Percentiles rank a stretch among this genome's conserved stretches.
These are phyloP conservation scores for Magnolia changhungtana DNA, from an alignment of 164 flowering plant genomes.

Conservation along the genomic window DNA sequence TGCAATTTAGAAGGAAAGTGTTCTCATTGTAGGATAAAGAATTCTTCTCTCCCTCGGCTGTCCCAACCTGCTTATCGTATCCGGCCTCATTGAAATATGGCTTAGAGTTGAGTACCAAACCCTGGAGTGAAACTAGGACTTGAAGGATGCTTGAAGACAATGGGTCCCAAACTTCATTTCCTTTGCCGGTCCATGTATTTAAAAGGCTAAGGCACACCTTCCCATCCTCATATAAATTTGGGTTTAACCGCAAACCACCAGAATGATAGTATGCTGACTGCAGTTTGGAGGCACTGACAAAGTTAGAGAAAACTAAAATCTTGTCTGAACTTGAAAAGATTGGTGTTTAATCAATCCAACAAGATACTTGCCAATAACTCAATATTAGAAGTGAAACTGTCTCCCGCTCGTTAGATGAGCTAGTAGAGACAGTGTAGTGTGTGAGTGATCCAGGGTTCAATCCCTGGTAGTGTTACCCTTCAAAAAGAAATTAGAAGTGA, in stretches of 20 bases:
- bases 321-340: background rate
- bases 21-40: constrained; percentile 95
- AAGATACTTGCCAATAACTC: background rate
- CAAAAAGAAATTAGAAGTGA: no score
- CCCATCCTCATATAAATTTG: constrained; percentile 96
- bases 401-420: background rate
- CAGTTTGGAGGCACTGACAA: constrained; percentile 27
- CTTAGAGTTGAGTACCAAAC: constrained; percentile 84
- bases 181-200: constrained; percentile 98
- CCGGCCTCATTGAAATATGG: constrained; percentile 99
- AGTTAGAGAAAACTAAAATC: background rate
- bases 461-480: no score
- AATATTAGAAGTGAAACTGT: background rate
- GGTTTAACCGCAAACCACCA: constrained; percentile 98
- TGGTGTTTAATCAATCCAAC: background rate
- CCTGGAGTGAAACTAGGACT: constrained; percentile 96
- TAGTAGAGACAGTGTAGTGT: background rate
- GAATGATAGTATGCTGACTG: constrained; percentile 99
- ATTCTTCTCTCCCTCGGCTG: constrained; percentile 98
- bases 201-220: constrained; percentile 97
- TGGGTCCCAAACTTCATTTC: constrained; percentile 99
- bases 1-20: constrained; percentile 90
- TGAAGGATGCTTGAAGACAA: constrained; percentile 95
- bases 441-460: no score
- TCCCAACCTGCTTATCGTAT: constrained; percentile 95